Evolutionary conservation across 2,329 filamentous ascomycete genomes (phyloP), one percentile per base, ranked within the genome.

Genomic region (Rosellinia necatrix): DNA sequence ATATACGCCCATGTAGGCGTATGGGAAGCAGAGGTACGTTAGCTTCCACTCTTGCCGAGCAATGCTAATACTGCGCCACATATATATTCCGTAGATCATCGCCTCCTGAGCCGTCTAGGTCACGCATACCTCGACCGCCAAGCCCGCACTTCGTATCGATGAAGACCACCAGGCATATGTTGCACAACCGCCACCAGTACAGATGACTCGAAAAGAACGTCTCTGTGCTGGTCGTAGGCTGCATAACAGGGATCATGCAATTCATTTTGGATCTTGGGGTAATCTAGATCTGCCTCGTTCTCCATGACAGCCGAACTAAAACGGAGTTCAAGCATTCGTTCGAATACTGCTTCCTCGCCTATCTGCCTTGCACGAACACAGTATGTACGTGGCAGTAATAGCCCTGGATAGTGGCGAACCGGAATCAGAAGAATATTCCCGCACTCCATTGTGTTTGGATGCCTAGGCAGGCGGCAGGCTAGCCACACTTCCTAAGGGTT

Each of bases 401-500:
- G n/a, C n/a, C n/a, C n/a, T n/a, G n/a, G n/a, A n/a, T n/a, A 13
- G 15, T 24, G 43, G 38, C 48, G 37, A 61, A 59, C 52, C 38
- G 22, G 37, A 53, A 10, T 34, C 32, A 56, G 35, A 27, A n/a
- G 43, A 53, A 43, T 40, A 21, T 49, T 42, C 29, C 51, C 44
- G 48, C 40, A 55, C 27, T n/a, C 13, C 17, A 29, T 35, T 44
- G 27, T 21, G 37, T n/a, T n/a, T n/a, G n/a, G n/a, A n/a, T n/a
- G n/a, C n/a, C 51, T n/a, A 48, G 35, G 32, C 35, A 49, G 32
- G 47, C 30, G 46, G 15, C 37, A 27, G 43, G 40, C 43, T 38
- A 34, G 38, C 51, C 58, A 60, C 40, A 49, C 56, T 53, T 59
- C 27, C 48, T 25, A 44, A 41, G 49, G 46, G 43, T 52, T 40